Conservation (phyloP, 805 yeast species). For the Zygoascus biomembranicola region DNA sequence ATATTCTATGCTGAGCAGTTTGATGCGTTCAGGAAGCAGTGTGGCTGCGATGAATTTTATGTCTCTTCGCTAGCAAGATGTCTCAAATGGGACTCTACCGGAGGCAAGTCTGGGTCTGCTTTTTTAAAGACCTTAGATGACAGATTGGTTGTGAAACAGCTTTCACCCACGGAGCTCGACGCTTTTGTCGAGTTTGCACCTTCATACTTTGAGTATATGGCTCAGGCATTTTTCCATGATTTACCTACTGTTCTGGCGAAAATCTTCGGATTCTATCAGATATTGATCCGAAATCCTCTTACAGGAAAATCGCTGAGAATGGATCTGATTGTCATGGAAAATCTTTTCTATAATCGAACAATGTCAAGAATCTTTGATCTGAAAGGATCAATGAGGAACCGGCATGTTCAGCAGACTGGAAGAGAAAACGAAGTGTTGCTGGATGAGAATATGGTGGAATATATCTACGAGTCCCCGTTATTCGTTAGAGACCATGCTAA, state of each 20-base stretch:
- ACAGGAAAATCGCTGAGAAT: slow-evolving; percentile 72
- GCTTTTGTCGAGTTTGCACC: slow-evolving; percentile 95
- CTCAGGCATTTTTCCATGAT: slow-evolving; percentile 90
- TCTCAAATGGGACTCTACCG: slow-evolving; percentile 90
- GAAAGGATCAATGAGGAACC: slow-evolving; percentile 95
- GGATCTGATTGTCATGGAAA: slow-evolving; percentile 94
- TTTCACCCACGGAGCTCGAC: slow-evolving; percentile 81
- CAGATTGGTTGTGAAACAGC: slow-evolving; percentile 79
- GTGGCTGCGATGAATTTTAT: slow-evolving; percentile 67
- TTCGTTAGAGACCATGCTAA: slow-evolving; percentile 91
- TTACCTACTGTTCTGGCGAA: slow-evolving; percentile 92
- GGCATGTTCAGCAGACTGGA: slow-evolving; percentile 96
- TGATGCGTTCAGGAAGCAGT: slow-evolving; percentile 82
- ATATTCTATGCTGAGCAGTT: slow-evolving; percentile 94
- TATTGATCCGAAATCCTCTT: slow-evolving; percentile 71
- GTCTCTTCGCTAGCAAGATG: slow-evolving; percentile 89
- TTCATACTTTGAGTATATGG: slow-evolving; percentile 90
- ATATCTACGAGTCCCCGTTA: slow-evolving; percentile 90
- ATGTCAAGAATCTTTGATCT: slow-evolving; percentile 85
- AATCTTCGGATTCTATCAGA: slow-evolving; percentile 91
- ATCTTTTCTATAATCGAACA: slow-evolving; percentile 74
- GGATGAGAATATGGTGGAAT: slow-evolving; percentile 98
- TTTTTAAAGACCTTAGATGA: slow-evolving; percentile 89
- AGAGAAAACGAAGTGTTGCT: slow-evolving; percentile 86
- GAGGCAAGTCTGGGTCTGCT: slow-evolving; percentile 95